These are phyloP conservation scores for Arachis hypogaea DNA, from an alignment of 306 rosid species.

Conservation along the genomic window DNA sequence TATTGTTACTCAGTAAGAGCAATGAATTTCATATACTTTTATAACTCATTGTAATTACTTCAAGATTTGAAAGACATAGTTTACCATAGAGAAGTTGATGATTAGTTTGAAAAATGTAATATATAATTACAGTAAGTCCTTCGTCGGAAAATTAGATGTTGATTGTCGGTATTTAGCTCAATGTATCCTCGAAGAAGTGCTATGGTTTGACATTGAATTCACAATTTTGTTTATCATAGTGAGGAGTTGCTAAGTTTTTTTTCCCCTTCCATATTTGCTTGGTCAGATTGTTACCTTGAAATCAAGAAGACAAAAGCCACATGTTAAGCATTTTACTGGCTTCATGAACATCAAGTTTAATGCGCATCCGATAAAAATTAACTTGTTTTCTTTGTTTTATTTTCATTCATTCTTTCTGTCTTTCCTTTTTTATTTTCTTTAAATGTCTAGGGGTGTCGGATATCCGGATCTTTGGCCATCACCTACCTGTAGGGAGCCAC, in stretches of 20 bases:
- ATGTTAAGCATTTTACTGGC: not conserved
- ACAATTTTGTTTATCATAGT: slow-evolving; percentile 20
- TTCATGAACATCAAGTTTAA: slow-evolving; percentile 2
- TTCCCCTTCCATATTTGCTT: slow-evolving; percentile 25
- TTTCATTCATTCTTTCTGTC: too few species aligned
- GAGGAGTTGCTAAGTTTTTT: slow-evolving; percentile 16
- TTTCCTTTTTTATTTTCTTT: slow-evolving; percentile 1
- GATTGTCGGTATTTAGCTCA: not conserved
- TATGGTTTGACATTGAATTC: slow-evolving; percentile 18
- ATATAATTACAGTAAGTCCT: slow-evolving; percentile 16
- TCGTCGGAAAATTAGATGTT: slow-evolving; percentile 24
- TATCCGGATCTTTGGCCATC: slow-evolving; percentile 98
- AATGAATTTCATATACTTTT: not conserved
- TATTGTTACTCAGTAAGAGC: slow-evolving; percentile 16
- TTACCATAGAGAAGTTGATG: slow-evolving; percentile 1
- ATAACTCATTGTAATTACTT: slow-evolving; percentile 8
- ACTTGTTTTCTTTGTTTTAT: too few species aligned
- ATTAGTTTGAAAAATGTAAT: slow-evolving; percentile 14
- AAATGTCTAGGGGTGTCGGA: slow-evolving; percentile 76
- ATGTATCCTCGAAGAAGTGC: slow-evolving; percentile 13
- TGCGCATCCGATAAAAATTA: not conserved
- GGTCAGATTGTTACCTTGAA: slow-evolving; percentile 22
- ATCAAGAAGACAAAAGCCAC: slow-evolving; percentile 7
- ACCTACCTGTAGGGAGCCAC: slow-evolving; percentile 83
- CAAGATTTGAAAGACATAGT: slow-evolving; percentile 1